phyloP scores from a whole-genome alignment of 441 rosid genomes.

The Euphorbia celastroides region DNA sequence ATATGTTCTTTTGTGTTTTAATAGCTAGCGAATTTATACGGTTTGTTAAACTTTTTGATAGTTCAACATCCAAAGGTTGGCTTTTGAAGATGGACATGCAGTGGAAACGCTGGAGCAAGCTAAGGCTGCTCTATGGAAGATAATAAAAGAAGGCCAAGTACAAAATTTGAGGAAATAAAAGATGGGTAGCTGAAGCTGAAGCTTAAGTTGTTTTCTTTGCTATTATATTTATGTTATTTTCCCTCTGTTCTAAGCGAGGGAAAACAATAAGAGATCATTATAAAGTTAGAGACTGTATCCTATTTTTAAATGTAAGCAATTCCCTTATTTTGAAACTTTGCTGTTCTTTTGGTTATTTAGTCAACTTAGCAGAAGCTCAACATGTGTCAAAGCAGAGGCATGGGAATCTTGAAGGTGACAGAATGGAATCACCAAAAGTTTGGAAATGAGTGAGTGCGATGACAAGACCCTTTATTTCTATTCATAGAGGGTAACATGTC shows the following conservation, averaged over 20 bases:
- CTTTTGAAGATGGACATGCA: constrained; percentile 75
- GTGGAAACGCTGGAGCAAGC: constrained; percentile 90
- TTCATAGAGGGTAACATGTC: too few relatives aligned
- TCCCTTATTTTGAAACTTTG: neutral
- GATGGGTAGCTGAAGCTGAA: neutral
- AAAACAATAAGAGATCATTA: neutral
- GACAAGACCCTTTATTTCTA: too few relatives aligned
- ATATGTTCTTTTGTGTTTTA: constrained; percentile 6
- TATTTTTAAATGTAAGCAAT: neutral
- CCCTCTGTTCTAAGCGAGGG: neutral
- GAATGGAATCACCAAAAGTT: too few relatives aligned
- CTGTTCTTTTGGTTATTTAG: too few relatives aligned
- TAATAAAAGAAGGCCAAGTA: constrained; percentile 57
- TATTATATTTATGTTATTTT: neutral
- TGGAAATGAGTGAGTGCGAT: neutral
- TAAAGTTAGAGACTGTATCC: neutral
- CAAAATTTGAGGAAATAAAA: constrained; percentile 48
- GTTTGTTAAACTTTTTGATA: constrained; percentile 17
- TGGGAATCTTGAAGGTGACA: too few relatives aligned
- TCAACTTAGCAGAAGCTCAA: too few relatives aligned
- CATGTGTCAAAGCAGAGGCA: too few relatives aligned
- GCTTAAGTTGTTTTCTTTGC: neutral
- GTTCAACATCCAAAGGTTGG: constrained; percentile 83
- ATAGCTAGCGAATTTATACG: neutral
- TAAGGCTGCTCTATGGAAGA: constrained; percentile 66